Evolutionary conservation across 75 land plant genomes (phyloP).

Genomic region (Picea glauca): DNA sequence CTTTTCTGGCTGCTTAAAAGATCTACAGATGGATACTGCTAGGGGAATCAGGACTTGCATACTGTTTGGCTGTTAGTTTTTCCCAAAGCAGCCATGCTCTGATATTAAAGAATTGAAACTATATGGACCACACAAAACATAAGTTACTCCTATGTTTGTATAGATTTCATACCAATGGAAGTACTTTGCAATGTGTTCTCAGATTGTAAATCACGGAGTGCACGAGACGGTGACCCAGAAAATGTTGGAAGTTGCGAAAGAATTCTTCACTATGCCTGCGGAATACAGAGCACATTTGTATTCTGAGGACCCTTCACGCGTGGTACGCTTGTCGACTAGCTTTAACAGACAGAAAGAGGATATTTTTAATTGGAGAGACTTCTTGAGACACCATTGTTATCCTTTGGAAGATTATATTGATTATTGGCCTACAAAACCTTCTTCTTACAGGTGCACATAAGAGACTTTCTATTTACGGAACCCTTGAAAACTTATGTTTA

Average conservation of each 20-base stretch:
- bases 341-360: conserved; percentile 69
- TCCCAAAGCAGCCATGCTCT: no score
- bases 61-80: no score
- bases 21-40: no score
- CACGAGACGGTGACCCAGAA: conserved; percentile 12
- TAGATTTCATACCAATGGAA: no score
- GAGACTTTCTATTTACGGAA: neutral
- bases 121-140: no score
- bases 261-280: conserved; percentile 67
- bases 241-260: conserved; percentile 23
- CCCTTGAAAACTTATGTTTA: neutral
- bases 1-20: no score
- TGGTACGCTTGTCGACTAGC: conserved; percentile 76
- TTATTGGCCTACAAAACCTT: conserved; percentile 71
- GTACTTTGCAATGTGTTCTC: neutral
- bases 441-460: conserved; percentile 53
- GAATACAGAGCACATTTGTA: conserved; percentile 71
- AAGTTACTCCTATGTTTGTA: no score
- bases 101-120: no score
- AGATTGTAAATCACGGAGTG: conserved; percentile 75
- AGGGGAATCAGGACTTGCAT: no score
- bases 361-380: conserved; percentile 89
- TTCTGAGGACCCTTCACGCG: conserved; percentile 57
- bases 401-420: conserved; percentile 59
- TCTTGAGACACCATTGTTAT: conserved; percentile 78